A percentile compares a stretch with the other conserved stretches of the same genome.
Evolutionary conservation across 768 basidiomycete species (phyloP).

Genomic region (Gloeopeniophorella convolvens): DNA sequence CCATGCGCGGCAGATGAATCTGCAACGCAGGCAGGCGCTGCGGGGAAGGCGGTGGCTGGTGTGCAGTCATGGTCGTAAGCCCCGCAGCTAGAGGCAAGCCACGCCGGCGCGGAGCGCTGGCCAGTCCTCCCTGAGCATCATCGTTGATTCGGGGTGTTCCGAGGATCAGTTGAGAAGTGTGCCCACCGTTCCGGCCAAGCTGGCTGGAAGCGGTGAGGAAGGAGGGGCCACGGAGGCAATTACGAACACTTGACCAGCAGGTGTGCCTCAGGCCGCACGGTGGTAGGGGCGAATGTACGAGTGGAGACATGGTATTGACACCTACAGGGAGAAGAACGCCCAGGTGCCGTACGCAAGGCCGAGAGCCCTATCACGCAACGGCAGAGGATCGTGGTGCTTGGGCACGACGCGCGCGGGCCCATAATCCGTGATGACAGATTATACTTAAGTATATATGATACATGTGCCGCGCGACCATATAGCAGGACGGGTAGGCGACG

Average conservation of each 20-base stretch:
- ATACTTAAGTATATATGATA: too few species aligned
- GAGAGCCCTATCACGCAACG: conserved; percentile 16
- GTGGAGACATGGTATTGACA: conserved; percentile 11
- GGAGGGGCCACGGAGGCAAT: too few species aligned
- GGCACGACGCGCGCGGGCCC: conserved; percentile 10
- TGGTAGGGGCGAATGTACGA: not conserved
- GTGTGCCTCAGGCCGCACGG: conserved; percentile 1
- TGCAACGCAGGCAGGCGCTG: conserved; percentile 13
- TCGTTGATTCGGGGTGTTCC: conserved; percentile 1
- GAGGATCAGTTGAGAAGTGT: not conserved
- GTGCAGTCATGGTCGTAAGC: conserved; percentile 3
- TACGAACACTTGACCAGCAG: too few species aligned
- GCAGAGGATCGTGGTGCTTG: conserved; percentile 10
- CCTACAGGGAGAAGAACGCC: conserved; percentile 6
- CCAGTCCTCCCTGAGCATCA: not conserved
- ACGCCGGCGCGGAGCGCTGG: conserved; percentile 13
- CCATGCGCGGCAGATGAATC: not conserved
- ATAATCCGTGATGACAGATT: conserved; percentile 14
- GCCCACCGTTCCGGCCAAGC: not conserved
- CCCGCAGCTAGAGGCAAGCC: not conserved
- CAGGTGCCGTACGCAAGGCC: conserved; percentile 11
- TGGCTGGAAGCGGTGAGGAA: too few species aligned
- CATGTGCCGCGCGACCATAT: conserved; percentile 3
- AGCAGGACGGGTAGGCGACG: conserved; percentile 15
- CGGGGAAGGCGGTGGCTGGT: conserved; percentile 15